Percentiles rank a stretch among this genome's conserved stretches.
Evolutionary conservation across 306 rosid species (phyloP).

Genomic region (Herpetospermum pedunculosum): DNA sequence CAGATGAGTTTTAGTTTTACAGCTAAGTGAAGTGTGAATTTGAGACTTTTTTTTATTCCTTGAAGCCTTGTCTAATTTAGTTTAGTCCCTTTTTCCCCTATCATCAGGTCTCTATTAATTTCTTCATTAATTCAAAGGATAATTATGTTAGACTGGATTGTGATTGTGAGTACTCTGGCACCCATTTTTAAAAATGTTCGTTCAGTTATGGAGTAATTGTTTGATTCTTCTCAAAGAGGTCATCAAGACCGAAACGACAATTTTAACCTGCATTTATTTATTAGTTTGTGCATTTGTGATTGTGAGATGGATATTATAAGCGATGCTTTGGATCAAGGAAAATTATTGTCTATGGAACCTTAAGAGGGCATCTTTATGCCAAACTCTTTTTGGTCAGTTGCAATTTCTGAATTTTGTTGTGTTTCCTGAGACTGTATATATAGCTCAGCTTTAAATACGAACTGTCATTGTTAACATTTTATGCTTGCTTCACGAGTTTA

Average conservation of each 20-base stretch:
- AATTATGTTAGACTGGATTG: background rate
- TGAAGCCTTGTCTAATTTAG: background rate
- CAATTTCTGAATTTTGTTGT: background rate
- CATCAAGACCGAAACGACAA: background rate
- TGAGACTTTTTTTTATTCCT: background rate
- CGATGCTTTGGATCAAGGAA: background rate
- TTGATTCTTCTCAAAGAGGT: slow-evolving; percentile 2
- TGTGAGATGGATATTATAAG: background rate
- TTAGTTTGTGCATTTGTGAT: background rate
- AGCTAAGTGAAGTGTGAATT: background rate
- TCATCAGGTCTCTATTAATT: background rate
- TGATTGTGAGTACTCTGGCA: background rate
- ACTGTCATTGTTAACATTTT: background rate
- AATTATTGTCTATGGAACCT: background rate
- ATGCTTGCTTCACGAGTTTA: background rate
- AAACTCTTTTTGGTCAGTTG: background rate
- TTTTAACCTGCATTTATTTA: background rate
- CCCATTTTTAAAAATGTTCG: background rate
- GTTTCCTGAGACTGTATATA: background rate
- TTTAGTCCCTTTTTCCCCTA: background rate
- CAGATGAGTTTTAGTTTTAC: background rate
- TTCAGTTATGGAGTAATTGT: background rate
- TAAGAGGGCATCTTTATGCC: background rate
- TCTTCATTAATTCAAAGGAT: background rate
- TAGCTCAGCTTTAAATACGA: background rate